These are phyloP conservation scores for Lactarius evosmus DNA, from an alignment of 768 basidiomycete species.

Conservation along the genomic window DNA sequence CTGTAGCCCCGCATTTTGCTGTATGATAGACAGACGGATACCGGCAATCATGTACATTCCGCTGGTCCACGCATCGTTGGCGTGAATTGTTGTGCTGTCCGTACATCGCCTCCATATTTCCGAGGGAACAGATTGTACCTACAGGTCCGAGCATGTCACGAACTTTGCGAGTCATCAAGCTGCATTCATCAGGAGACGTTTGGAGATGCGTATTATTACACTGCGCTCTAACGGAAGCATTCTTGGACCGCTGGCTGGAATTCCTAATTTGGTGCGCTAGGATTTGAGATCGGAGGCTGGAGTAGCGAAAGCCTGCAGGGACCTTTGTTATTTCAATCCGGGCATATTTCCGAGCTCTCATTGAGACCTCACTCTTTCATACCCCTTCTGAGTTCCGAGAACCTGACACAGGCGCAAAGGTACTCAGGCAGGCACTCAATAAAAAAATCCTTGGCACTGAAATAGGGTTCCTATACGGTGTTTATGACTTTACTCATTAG, in stretches of 20 bases:
- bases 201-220: no score
- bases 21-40: constrained; percentile 8
- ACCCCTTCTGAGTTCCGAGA: not conserved
- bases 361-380: no score
- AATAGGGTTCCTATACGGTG: not conserved
- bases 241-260: not conserved
- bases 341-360: not conserved
- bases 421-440: no score
- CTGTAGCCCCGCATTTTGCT: not conserved
- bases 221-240: not conserved
- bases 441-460: not conserved
- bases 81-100: not conserved
- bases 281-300: no score
- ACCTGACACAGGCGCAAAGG: not conserved
- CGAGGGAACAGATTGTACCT: not conserved
- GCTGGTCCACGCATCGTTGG: not conserved
- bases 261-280: not conserved
- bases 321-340: no score
- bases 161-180: not conserved
- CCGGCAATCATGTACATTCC: not conserved
- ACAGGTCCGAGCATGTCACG: not conserved
- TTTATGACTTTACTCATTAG: not conserved
- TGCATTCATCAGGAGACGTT: not conserved
- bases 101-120: not conserved
- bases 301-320: no score